phyloP scores from a whole-genome alignment of 116 monocot species.

The Cymodocea nodosa region DNA sequence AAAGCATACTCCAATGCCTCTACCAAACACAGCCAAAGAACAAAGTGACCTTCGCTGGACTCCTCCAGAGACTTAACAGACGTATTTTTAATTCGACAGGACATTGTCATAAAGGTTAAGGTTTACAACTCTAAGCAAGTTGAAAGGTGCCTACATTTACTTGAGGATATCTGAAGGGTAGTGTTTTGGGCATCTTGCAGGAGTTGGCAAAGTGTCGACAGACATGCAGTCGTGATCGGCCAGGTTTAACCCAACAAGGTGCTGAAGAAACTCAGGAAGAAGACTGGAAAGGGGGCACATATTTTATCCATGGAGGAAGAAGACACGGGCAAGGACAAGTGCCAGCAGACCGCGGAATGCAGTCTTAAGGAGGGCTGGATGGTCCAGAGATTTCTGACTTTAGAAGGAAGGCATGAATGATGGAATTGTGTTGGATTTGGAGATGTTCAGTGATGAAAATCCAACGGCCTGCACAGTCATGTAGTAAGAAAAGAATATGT shows the following conservation, averaged over 20 bases:
- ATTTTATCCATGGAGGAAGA: constrained; percentile 11
- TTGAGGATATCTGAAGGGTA: neutral
- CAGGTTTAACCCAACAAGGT: constrained; percentile 27
- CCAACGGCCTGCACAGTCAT: constrained; percentile 10
- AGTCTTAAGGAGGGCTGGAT: neutral
- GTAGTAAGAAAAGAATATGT: too few species aligned
- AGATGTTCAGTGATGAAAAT: constrained; percentile 15
- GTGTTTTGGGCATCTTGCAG: constrained; percentile 11
- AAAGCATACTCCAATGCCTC: too few species aligned
- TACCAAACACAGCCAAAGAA: too few species aligned
- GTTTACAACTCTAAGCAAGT: constrained; percentile 21
- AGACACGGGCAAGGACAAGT: neutral
- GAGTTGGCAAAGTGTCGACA: constrained; percentile 30
- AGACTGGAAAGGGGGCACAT: constrained; percentile 46
- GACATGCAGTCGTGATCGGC: constrained; percentile 40
- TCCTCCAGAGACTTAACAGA: too few species aligned
- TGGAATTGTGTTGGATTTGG: neutral
- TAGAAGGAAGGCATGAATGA: neutral
- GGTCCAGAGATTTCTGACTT: neutral
- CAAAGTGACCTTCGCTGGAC: too few species aligned
- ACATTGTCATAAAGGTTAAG: constrained; percentile 14
- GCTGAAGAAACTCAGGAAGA: constrained; percentile 38
- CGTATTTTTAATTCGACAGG: constrained; percentile 1
- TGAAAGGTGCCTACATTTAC: constrained; percentile 20
- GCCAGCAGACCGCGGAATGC: neutral